Conservation (phyloP, 805 yeast genomes). For the Spencermartinsiella europaea region DNA sequence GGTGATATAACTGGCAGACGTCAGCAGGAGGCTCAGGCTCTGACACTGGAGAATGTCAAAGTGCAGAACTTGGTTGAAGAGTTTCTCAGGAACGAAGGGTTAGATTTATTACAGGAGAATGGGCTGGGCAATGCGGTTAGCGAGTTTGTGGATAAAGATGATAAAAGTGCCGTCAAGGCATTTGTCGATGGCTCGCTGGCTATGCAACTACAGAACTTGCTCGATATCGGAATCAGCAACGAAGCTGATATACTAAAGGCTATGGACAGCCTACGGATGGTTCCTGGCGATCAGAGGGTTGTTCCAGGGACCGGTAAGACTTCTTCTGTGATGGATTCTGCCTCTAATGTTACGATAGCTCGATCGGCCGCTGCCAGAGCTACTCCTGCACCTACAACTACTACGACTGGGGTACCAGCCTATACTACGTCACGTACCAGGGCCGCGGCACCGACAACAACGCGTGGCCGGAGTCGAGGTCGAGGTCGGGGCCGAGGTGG, state of each 20-base stretch:
- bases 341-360: not conserved
- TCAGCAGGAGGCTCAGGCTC: not conserved
- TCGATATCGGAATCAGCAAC: constrained; percentile 17
- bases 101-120: constrained; percentile 65
- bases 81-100: constrained; percentile 54
- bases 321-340: not conserved
- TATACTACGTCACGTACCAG: not conserved
- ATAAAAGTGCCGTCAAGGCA: constrained; percentile 58
- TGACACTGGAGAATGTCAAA: constrained; percentile 40
- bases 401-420: not conserved
- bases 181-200: constrained; percentile 33
- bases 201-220: constrained; percentile 22
- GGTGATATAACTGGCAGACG: not conserved
- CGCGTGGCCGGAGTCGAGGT: not conserved
- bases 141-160: constrained; percentile 75
- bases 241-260: constrained; percentile 12
- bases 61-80: constrained; percentile 61
- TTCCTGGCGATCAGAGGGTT: not conserved
- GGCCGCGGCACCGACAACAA: not conserved
- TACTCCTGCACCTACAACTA: not conserved
- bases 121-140: constrained; percentile 72
- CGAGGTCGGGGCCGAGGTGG: not conserved
- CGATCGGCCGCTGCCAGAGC: not conserved
- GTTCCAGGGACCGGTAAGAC: not conserved
- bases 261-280: not conserved